phyloP scores from a whole-genome alignment of 2,329 filamentous ascomycete genomes.

The Venturia oleaginea region DNA sequence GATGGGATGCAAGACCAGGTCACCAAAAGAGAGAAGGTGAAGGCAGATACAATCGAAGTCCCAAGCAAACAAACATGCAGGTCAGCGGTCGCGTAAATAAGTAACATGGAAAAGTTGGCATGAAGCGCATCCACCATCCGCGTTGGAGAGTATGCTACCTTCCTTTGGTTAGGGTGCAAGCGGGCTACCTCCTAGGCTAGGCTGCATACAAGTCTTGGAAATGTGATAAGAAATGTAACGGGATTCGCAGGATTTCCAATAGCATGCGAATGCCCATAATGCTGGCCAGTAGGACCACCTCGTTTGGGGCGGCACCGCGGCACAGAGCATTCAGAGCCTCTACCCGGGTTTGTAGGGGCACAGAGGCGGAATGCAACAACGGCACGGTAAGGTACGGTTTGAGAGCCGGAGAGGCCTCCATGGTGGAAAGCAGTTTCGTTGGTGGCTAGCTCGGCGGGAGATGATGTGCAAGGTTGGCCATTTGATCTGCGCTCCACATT shows the following conservation, averaged over 20 bases:
- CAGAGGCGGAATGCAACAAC: not conserved
- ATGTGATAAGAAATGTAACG: not conserved
- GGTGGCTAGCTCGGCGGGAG: not conserved
- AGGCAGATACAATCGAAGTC: not conserved
- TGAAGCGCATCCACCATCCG: not conserved
- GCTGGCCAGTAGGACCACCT: not conserved
- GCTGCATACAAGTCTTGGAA: not conserved
- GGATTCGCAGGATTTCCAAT: not conserved
- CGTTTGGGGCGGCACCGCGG: not conserved
- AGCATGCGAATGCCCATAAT: not conserved
- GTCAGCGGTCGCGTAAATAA: not conserved
- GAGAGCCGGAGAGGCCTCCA: not conserved
- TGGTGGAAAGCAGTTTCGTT: not conserved
- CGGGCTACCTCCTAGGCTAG: too few species aligned
- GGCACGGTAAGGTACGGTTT: not conserved
- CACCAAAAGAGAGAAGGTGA: constrained; percentile 3
- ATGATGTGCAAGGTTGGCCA: not conserved
- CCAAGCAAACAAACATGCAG: not conserved
- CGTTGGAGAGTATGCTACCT: not conserved
- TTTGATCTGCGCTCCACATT: not conserved
- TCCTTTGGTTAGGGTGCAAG: not conserved
- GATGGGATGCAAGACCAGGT: not conserved
- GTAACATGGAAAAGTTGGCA: not conserved
- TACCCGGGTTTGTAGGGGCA: not conserved
- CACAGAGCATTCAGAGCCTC: not conserved